A percentile compares a stretch with the other conserved stretches of the same genome.
These are phyloP conservation scores for Fomitopsis pinicola DNA, from an alignment of 1,284 basidiomycete species.

Conservation along the genomic window DNA sequence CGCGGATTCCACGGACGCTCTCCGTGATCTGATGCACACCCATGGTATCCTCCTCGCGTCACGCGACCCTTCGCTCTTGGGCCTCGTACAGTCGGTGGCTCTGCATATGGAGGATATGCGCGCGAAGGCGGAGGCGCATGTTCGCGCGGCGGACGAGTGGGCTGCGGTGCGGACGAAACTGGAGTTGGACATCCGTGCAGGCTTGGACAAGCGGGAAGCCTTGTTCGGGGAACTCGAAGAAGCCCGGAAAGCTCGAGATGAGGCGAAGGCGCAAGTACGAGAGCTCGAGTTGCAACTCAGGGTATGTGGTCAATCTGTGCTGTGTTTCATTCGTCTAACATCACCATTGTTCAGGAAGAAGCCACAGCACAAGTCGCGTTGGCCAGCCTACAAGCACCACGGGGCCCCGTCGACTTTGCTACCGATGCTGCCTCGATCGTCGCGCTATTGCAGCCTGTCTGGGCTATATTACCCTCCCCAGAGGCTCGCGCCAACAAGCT, in stretches of 20 bases:
- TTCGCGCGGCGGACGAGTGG: conserved; percentile 47
- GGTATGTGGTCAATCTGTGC: conserved; percentile 27
- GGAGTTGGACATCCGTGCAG: conserved; percentile 45
- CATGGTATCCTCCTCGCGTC: conserved; percentile 51
- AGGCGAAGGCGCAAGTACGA: conserved; percentile 41
- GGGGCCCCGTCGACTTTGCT: conserved; percentile 34
- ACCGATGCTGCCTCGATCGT: conserved; percentile 58
- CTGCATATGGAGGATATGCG: conserved; percentile 53
- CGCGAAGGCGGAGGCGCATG: conserved; percentile 44
- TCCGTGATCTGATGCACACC: conserved; percentile 47
- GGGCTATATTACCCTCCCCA: conserved; percentile 76
- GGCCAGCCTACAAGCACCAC: conserved; percentile 14
- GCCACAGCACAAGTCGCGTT: conserved; percentile 7
- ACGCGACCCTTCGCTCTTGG: conserved; percentile 46
- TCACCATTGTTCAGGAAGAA: conserved; percentile 19
- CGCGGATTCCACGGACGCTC: conserved; percentile 39
- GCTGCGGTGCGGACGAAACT: conserved; percentile 37
- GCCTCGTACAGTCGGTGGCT: conserved; percentile 46
- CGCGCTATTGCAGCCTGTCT: conserved; percentile 66
- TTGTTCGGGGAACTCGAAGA: conserved; percentile 53
- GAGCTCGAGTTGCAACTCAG: conserved; percentile 40
- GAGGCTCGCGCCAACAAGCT: conserved; percentile 71
- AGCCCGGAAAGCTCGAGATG: conserved; percentile 50
- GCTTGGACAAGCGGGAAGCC: conserved; percentile 43
- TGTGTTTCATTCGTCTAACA: background rate